These are phyloP conservation scores for Trametes maxima DNA, from an alignment of 768 basidiomycete species.

Conservation along the genomic window DNA sequence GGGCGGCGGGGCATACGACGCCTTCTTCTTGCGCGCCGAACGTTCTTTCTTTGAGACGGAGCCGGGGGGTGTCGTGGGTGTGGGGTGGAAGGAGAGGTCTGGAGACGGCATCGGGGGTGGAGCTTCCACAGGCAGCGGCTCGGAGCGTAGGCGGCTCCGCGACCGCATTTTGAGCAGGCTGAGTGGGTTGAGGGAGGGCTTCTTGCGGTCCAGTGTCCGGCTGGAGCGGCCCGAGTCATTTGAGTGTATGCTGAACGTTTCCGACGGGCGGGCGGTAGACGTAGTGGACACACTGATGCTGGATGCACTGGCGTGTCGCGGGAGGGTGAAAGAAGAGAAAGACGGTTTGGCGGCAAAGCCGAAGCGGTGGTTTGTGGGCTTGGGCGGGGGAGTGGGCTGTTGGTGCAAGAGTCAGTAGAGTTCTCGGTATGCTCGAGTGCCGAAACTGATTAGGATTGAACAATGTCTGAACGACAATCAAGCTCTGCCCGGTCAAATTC, in stretches of 20 bases:
- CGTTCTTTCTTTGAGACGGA: conserved; percentile 25
- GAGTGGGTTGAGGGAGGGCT: conserved; percentile 48
- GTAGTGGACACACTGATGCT: conserved; percentile 26
- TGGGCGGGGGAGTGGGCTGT: conserved; percentile 50
- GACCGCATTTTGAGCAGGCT: conserved; percentile 45
- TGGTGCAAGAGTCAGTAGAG: not conserved
- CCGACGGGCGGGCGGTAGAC: conserved; percentile 24
- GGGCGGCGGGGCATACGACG: conserved; percentile 32
- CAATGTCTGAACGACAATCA: no score
- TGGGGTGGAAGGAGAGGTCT: conserved; percentile 31
- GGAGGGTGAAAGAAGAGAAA: conserved; percentile 43
- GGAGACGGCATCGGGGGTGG: conserved; percentile 27
- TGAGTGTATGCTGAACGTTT: conserved; percentile 30
- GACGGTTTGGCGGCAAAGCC: conserved; percentile 44
- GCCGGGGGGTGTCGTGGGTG: conserved; percentile 24
- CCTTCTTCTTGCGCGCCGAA: conserved; percentile 33
- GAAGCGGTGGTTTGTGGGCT: conserved; percentile 36
- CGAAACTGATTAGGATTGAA: no score
- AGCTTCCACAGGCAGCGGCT: conserved; percentile 38
- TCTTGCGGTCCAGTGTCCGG: conserved; percentile 47
- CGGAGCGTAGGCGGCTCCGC: conserved; percentile 43
- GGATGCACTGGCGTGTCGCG: conserved; percentile 36
- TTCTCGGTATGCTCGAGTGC: no score
- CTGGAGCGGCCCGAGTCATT: conserved; percentile 25
- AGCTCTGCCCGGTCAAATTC: not conserved